Base-by-base conservation (phyloP, 2,329 filamentous ascomycete genomes). In the Colletotrichum cuscutae region DNA sequence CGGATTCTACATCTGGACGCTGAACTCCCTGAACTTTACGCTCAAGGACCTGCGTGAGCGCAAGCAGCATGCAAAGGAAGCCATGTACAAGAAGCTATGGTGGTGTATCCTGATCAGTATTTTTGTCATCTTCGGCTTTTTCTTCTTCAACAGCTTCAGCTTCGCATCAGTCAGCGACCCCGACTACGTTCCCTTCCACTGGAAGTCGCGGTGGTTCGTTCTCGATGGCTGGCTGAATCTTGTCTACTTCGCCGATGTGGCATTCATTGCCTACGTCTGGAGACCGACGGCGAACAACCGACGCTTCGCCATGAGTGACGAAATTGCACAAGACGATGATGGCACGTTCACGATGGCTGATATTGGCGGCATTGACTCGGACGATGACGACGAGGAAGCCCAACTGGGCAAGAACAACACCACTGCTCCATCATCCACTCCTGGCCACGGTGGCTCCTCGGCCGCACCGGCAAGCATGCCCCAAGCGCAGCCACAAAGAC, bases 11-110 rank as follows among this genome's bases (percentile, higher is more conserved):
- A 94, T 99, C 74, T 99, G 97, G 97, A 99, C 97, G 0, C 88
- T 99, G 76, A 98, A 98, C 85, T 97, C 95, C 26, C 89, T 99
- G 71, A 98, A 96, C 82, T 88, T 93, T 71, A 99, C 97, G 0
- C 96, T 98, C 86, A 98, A 98, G 84, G 96, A 98, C 79, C 89
- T 99, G n/a, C 89, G 93, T 68, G 94, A 98, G 79, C 92, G 97
- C 76, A 98, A 98, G 84, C 97, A 99, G 84, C 93, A 94, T 78
- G 92, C 93, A 78, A 99, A 99, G 82, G 95, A 95, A 60, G 84
- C 90, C 83, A 99, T 99, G 97, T 99, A 98, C 85, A 95, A 94
- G 85, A 97, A 97, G 82, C 90, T 99, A 15, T 99, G 97, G 95
- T 99, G 95, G 95, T 96, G 95, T 81, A 98, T 99, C 73, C 88